Base-by-base conservation (phyloP, 2,329 filamentous ascomycete species). In the Trichoderma sp. region DNA sequence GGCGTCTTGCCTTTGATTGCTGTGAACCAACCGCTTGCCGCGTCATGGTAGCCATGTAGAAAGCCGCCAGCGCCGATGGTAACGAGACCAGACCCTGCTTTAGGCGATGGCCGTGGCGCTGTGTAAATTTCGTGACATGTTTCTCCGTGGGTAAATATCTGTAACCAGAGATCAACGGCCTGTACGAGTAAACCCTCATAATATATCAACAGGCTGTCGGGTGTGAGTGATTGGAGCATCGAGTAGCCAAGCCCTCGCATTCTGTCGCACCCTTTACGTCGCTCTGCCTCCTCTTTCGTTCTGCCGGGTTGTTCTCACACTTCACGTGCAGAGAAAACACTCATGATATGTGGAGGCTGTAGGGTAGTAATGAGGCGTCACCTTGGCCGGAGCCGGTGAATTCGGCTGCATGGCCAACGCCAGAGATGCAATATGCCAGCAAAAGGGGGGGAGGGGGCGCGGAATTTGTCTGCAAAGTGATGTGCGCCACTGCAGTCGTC, bases 1-100 rank as follows among this genome's bases (percentile, higher is more conserved):
- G 60, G 60, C 60, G 60, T 54, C 48, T 64, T 64, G 27, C 60
- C 34, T 64, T 45, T 64, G 35, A 42, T 34, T 34, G 50, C 60
- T 42, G 25, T 56, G 48, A 56, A 17, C 61, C 27, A 54, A 64
- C 61, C 35, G 50, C 50, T 53, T 34, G 61, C 35, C 22, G 48
- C 27, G 22, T 54, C 34, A 53, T 12, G 29, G 45, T 29, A 63
- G 59, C 39, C 42, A 61, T 48, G 39, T 29, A 48, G 29, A 61
- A 19, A 34, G 45, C 58, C 13, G 27, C 58, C 58, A 50, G 42
- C 29, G 27, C 58, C 29, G 19, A 34, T 7, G 6, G 25, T 10
- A 15, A 29, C 17, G 9, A 19, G 25, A n/a, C 25, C 17, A 25
- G 27, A 22, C 7, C 27, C 29, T 35, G 35, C n/a, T 17, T 17